These are phyloP conservation scores for Austroboletus eburneus DNA, from an alignment of 768 basidiomycete genomes.

Conservation along the genomic window DNA sequence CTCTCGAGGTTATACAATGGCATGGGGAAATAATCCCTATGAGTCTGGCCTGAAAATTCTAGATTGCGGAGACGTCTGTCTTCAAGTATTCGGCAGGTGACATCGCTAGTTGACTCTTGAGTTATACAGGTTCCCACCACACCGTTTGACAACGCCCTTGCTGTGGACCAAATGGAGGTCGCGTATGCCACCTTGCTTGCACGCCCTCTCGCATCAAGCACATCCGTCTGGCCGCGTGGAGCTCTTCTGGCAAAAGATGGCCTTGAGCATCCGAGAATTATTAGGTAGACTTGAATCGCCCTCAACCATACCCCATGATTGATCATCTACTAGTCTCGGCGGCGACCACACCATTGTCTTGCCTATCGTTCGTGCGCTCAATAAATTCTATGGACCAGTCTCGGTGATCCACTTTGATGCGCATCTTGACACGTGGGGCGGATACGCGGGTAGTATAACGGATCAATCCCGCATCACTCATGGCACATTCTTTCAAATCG, in stretches of 20 bases:
- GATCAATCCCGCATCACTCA: conserved; percentile 72
- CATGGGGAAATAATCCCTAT: conserved; percentile 73
- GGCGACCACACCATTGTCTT: conserved; percentile 89
- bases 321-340: conserved; percentile 48
- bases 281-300: conserved; percentile 41
- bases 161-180: conserved; percentile 82
- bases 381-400: conserved; percentile 77
- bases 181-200: conserved; percentile 74
- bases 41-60: conserved; percentile 52
- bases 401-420: conserved; percentile 84
- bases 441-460: conserved; percentile 37
- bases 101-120: neutral
- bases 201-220: conserved; percentile 40
- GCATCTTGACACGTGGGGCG: conserved; percentile 62
- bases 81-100: neutral
- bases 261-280: conserved; percentile 65
- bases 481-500: conserved; percentile 83
- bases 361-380: conserved; percentile 76
- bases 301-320: neutral
- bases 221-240: conserved; percentile 22
- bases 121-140: conserved; percentile 74
- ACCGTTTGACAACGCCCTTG: conserved; percentile 80
- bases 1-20: conserved; percentile 59
- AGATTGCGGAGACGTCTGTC: conserved; percentile 78
- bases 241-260: conserved; percentile 50